phyloP scores from a whole-genome alignment of 441 rosid species.

The Arabidopsis lyrata region DNA sequence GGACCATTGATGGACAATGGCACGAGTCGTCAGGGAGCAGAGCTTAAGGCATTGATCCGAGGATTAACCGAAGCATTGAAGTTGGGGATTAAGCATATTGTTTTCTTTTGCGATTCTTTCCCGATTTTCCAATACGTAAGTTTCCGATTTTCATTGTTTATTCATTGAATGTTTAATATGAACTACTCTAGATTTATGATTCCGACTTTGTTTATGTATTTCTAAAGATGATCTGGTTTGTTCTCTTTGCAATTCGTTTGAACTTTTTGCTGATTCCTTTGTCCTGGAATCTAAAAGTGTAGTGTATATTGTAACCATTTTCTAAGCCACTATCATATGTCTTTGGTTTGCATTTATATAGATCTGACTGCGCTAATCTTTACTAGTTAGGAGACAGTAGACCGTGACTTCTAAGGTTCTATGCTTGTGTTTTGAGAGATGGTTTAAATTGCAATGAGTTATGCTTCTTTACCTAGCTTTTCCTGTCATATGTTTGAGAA shows the following conservation, averaged over 20 bases:
- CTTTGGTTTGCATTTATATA: not conserved
- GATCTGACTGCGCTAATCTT: not conserved
- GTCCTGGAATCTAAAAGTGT: not conserved
- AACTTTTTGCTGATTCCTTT: not conserved
- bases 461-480: conserved; percentile 22
- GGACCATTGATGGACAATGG: conserved; percentile 57
- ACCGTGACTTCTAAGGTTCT: not conserved
- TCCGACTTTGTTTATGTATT: not conserved
- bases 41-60: conserved; percentile 66
- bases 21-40: conserved; percentile 55
- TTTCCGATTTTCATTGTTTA: not conserved
- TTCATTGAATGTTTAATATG: not conserved
- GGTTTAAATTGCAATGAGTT: not conserved
- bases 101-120: conserved; percentile 53
- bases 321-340: not conserved
- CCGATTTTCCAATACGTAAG: conserved; percentile 65
- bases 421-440: not conserved
- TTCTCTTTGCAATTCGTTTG: not conserved
- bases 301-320: not conserved
- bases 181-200: not conserved
- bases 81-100: conserved; percentile 60
- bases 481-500: conserved; percentile 11
- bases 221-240: not conserved
- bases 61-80: conserved; percentile 65
- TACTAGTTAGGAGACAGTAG: conserved; percentile 17